Base-by-base conservation (phyloP, 768 basidiomycete genomes). In the Amanita jacksonii region DNA sequence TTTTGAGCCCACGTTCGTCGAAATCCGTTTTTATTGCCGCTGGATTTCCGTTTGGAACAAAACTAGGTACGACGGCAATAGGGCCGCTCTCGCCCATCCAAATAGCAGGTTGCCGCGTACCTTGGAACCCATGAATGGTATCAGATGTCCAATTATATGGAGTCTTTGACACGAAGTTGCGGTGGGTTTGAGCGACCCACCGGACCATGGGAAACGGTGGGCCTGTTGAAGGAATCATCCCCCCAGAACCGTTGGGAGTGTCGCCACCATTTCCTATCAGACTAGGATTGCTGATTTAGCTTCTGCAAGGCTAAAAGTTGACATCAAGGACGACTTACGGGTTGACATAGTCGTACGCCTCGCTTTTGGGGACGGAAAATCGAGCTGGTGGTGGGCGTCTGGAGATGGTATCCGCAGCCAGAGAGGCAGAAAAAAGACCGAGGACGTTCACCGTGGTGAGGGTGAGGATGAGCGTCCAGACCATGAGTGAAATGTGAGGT, bases 201-300 rank as follows among this genome's bases (percentile, higher is more conserved):
- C 87, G 73, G 0, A 85, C 87, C 85, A 87, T 87, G 4, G 74
- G 86, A 52, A 89, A 90, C 0, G 87, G 87, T 3, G 85, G 84
- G 4, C 76, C 78, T 3, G 72, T 72, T 25, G 78, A 80, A 0
- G 84, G 83, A 37, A 86, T 84, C 81, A 83, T 85, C 0, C 84
- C 84, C 20, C 84, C 83, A 0, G 79, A 79, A 1, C 72, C 74
- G 51, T 84, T 77, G 1, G 84, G 82, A 0, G 74, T 74, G 48
- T 77, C 73, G 0, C 84, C 84, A 0, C 79, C 81, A 49, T 83
- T 85, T 8, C 84, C 84, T 37, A 85, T 85, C 31, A 84, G 64
- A 16, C 13, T 28, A 8, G 1, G 12, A 19, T 22, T 43, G 12
- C 7, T 9, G 2, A 8, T 9, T 1, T 8, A 27, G 15, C 6